Conservation (phyloP, 2,329 filamentous ascomycete species). For the Cadophora sp. region DNA sequence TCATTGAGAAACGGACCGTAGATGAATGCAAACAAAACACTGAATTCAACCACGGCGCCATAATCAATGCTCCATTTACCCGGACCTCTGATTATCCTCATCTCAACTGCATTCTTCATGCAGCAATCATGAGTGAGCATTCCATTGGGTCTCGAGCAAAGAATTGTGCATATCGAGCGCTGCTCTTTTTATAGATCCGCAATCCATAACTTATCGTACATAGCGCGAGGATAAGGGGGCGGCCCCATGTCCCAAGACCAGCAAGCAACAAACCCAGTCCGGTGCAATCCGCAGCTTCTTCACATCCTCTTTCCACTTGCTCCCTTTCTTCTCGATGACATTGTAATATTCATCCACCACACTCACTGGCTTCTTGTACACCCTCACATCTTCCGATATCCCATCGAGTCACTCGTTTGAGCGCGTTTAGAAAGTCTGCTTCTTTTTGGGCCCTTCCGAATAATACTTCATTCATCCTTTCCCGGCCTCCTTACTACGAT, state of each 20-base stretch:
- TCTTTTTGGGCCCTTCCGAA: conserved; percentile 32
- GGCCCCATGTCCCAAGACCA: conserved; percentile 28
- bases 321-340: conserved; percentile 31
- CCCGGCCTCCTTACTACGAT: conserved; percentile 7
- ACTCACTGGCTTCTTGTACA: conserved; percentile 41
- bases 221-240: conserved; percentile 41
- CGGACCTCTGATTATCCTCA: conserved; percentile 31
- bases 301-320: conserved; percentile 19
- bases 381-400: conserved; percentile 29
- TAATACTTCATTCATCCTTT: conserved; percentile 30
- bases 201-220: conserved; percentile 39
- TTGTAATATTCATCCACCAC: conserved; percentile 35
- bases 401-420: conserved; percentile 43
- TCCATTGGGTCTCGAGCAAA: conserved; percentile 32
- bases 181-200: conserved; percentile 44
- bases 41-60: conserved; percentile 22
- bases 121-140: conserved; percentile 29
- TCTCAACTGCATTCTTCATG: conserved; percentile 40
- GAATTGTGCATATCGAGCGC: conserved; percentile 39
- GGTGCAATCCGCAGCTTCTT: conserved; percentile 13
- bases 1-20: conserved; percentile 14
- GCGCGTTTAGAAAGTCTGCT: conserved; percentile 33
- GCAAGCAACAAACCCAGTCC: conserved; percentile 28
- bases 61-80: conserved; percentile 19
- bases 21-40: conserved; percentile 26